These are phyloP conservation scores for Neonectria coccinea DNA, from an alignment of 2,329 filamentous ascomycete species.

Conservation along the genomic window DNA sequence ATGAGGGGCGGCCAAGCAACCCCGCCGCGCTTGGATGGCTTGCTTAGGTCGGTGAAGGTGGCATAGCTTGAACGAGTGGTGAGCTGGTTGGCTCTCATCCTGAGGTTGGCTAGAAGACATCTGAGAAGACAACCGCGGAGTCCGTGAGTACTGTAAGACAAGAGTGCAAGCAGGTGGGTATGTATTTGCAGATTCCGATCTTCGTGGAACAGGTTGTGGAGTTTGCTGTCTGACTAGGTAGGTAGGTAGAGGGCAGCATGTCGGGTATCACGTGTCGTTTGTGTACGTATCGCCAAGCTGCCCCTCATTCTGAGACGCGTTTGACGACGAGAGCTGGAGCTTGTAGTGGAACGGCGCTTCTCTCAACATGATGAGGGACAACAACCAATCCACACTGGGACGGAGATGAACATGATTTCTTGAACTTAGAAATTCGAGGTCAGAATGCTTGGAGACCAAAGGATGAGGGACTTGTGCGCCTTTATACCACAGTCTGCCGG, in stretches of 20 bases:
- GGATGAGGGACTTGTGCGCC: not conserved
- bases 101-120: not conserved
- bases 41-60: constrained; percentile 21
- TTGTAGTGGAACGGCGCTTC: not conserved
- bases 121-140: not conserved
- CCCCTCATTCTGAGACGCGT: constrained; percentile 16
- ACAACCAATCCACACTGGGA: not conserved
- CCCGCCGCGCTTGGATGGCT: constrained; percentile 14
- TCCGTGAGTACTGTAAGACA: not conserved
- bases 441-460: not conserved
- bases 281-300: constrained; percentile 16
- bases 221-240: not conserved
- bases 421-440: no score
- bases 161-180: not conserved
- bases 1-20: constrained; percentile 18
- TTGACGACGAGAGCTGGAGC: constrained; percentile 1
- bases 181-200: not conserved
- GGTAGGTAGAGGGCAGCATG: not conserved
- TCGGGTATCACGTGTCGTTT: constrained; percentile 5
- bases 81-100: not conserved
- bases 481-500: constrained; percentile 14
- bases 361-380: not conserved
- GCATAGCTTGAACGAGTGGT: not conserved
- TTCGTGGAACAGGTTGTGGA: not conserved
- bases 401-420: not conserved